Evolutionary conservation across 371 early-diverging fungal genomes (phyloP), one percentile per base, ranked within the genome.

Genomic region (Gilbertella persicaria): DNA sequence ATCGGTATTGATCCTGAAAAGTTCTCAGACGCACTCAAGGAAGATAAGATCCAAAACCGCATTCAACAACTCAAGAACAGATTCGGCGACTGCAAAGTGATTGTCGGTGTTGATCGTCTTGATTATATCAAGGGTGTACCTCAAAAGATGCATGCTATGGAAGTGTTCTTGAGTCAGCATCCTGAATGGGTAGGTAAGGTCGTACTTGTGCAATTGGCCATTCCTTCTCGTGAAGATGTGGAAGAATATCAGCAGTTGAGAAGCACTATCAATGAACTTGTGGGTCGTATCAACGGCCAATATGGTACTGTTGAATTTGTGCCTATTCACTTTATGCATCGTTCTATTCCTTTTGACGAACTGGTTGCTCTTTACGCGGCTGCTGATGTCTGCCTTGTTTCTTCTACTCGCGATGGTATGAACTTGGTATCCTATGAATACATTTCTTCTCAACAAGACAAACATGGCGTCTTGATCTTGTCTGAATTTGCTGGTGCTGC

Each of bases 71-170:
- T 98, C 14, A 86, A 93, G 68, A 78, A 85, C 50, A 86, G 88
- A 67, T 99, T 97, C 64, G 81, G 87, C 52, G 97, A 90, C 30
- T 86, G 87, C 46, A 92, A 93, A 62, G 77, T 99, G 5, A 87
- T 97, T 58, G 94, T 99, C 6, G 99, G 99, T 23, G 98, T 99
- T 7, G 99, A 99, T 66, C 88, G 99, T 45, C 82, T 99, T 42
- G 99, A 99, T 74, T 99, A 99, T 68, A 99, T 99, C 78, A 99
- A 99, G 77, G 99, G 99, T 44, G 99, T 99, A 20, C 99, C 99
- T 10, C 98, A 99, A 64, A 74, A 97, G 75, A 75, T 99, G 57
- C 90, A 93, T 63, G 99, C 97, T 5, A 87, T 97, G 48, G 97
- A 99, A 66, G 84, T 91, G 26, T 97, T 99, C 59, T 73, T 99